A percentile compares a stretch with the other conserved stretches of the same genome.
Evolutionary conservation across 106 monocot genomes (phyloP).

Genomic region (Dioscorea alata): DNA sequence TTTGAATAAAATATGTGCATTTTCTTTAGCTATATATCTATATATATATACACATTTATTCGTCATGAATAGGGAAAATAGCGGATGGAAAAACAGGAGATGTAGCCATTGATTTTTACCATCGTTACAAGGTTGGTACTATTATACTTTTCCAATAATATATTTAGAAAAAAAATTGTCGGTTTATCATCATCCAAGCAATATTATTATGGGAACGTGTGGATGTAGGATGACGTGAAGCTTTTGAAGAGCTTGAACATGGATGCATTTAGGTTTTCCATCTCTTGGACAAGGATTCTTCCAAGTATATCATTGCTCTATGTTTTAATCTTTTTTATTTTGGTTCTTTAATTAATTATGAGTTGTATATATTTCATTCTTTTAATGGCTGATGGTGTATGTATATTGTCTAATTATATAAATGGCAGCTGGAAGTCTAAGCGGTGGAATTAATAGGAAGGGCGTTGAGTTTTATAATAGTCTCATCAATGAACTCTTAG

Average conservation of each 20-base stretch:
- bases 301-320: conserved; percentile 12
- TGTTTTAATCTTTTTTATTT: no score
- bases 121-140: conserved; percentile 31
- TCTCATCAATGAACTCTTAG: conserved; percentile 24
- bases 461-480: conserved; percentile 20
- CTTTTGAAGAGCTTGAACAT: not conserved
- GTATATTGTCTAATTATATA: not conserved
- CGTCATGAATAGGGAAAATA: conserved; percentile 21
- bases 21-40: no score
- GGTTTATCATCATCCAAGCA: not conserved
- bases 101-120: conserved; percentile 34
- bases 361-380: not conserved
- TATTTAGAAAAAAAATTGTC: not conserved
- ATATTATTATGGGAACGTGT: not conserved
- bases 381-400: not conserved
- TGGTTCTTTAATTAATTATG: no score
- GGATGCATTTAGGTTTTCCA: conserved; percentile 8
- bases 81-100: conserved; percentile 22
- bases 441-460: conserved; percentile 24
- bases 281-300: conserved; percentile 6
- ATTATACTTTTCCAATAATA: no score
- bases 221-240: conserved; percentile 22
- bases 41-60: no score
- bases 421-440: conserved; percentile 27
- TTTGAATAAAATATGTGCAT: no score